phyloP scores from a whole-genome alignment of 352 stramenopile genomes.

The Aphanomyces invadans region DNA sequence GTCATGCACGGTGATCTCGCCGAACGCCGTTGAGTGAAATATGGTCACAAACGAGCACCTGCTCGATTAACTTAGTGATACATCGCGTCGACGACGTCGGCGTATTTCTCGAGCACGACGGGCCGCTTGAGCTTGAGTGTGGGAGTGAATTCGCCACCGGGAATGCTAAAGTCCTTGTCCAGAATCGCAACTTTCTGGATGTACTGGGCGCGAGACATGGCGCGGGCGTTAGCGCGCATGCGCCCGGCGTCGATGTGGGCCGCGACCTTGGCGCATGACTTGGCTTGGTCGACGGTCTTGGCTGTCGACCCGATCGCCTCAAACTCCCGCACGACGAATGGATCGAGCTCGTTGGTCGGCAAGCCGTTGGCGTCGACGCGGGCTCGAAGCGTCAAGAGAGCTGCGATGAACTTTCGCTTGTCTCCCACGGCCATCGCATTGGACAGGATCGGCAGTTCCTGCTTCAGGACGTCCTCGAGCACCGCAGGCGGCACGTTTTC shows the following conservation, averaged over 20 bases:
- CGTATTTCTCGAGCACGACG: slow-evolving; percentile 56
- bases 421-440: slow-evolving; percentile 65
- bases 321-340: slow-evolving; percentile 33
- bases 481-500: slow-evolving; percentile 67
- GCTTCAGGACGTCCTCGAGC: slow-evolving; percentile 56
- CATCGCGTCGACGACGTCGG: slow-evolving; percentile 49
- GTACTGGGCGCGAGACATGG: slow-evolving; percentile 23
- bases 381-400: slow-evolving; percentile 46
- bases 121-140: slow-evolving; percentile 78
- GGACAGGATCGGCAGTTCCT: slow-evolving; percentile 34
- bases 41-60: too few species aligned
- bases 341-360: slow-evolving; percentile 42
- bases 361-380: slow-evolving; percentile 33
- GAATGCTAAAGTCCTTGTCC: slow-evolving; percentile 40
- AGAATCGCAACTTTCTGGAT: slow-evolving; percentile 44
- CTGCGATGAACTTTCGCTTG: slow-evolving; percentile 52
- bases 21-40: too few species aligned
- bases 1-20: too few species aligned
- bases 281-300: slow-evolving; percentile 45
- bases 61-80: slow-evolving; percentile 32
- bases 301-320: slow-evolving; percentile 30
- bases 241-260: slow-evolving; percentile 38
- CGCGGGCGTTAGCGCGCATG: slow-evolving; percentile 25
- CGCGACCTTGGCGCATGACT: slow-evolving; percentile 30
- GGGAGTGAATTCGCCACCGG: slow-evolving; percentile 61